A percentile compares a stretch with the other conserved stretches of the same genome.
These are phyloP conservation scores for Gremmenia infestans DNA, from an alignment of 2,329 filamentous ascomycete genomes.

Conservation along the genomic window DNA sequence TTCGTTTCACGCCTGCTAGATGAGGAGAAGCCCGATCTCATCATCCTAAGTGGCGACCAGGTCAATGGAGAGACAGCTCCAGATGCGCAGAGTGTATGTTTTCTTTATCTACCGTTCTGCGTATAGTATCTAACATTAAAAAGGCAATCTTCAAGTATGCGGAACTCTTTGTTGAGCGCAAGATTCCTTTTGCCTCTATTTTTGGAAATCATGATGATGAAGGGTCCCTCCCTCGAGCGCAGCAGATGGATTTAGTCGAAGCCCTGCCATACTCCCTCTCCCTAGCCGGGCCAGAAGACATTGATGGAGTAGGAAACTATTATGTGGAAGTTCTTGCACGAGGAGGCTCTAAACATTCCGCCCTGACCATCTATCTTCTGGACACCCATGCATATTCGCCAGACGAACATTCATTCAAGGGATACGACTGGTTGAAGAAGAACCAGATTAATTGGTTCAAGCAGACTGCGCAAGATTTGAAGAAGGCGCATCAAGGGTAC, in stretches of 20 bases:
- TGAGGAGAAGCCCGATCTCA: conserved; percentile 88
- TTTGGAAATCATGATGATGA: conserved; percentile 99
- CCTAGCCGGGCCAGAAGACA: conserved; percentile 71
- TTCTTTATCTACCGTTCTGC: background rate
- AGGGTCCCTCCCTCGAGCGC: conserved; percentile 63
- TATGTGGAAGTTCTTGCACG: conserved; percentile 83
- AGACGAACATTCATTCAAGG: conserved; percentile 80
- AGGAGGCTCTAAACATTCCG: conserved; percentile 75
- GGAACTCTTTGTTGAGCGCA: conserved; percentile 75
- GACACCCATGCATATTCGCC: conserved; percentile 92
- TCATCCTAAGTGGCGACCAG: conserved; percentile 89
- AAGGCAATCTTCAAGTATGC: conserved; percentile 91
- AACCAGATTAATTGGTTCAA: conserved; percentile 95
- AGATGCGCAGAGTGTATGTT: conserved; percentile 76
- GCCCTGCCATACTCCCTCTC: conserved; percentile 85
- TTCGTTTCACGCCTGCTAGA: conserved; percentile 81
- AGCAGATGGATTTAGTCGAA: conserved; percentile 82
- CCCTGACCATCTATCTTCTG: conserved; percentile 88
- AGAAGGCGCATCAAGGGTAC: conserved; percentile 76
- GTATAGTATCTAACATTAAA: conserved; percentile 16
- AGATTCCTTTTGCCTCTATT: conserved; percentile 88
- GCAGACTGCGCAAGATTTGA: conserved; percentile 66
- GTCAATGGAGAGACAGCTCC: conserved; percentile 91
- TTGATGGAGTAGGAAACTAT: conserved; percentile 94
- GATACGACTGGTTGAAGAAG: conserved; percentile 96